Percentiles rank a stretch among this genome's conserved stretches.
Evolutionary conservation across 176 grass and related monocot species (phyloP).

Genomic region (Zizania latifolia): DNA sequence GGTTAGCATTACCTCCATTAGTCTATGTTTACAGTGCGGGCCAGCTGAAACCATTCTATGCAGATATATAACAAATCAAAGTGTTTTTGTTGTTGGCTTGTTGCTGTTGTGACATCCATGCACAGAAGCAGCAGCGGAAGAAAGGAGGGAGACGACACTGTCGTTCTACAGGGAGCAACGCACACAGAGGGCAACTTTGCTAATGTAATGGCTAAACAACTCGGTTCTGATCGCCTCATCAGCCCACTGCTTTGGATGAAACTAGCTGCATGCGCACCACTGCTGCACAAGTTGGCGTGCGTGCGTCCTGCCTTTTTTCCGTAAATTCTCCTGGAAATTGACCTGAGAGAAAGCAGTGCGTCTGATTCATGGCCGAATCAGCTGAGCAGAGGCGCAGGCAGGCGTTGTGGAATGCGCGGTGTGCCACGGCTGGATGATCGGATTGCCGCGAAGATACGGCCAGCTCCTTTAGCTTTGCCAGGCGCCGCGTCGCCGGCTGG

Average conservation of each 20-base stretch:
- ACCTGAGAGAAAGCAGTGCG: constrained; percentile 11
- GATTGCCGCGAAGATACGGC: background rate
- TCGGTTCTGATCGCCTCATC: background rate
- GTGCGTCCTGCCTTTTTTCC: background rate
- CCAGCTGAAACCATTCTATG: constrained; percentile 3
- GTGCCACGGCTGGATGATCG: background rate
- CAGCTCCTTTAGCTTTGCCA: background rate
- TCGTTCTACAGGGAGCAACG: constrained; percentile 4
- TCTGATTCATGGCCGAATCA: constrained; percentile 31
- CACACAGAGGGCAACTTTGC: background rate
- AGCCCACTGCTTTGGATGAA: background rate
- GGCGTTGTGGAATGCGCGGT: background rate
- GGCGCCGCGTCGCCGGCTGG: constrained; percentile 16
- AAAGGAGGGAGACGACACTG: background rate
- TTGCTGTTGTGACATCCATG: background rate
- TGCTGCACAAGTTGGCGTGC: constrained; percentile 1
- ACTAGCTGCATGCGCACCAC: constrained; percentile 14
- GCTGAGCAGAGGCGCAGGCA: background rate
- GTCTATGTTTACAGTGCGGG: background rate
- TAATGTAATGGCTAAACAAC: background rate
- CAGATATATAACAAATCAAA: background rate
- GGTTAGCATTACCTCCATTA: constrained; percentile 27
- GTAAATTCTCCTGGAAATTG: constrained; percentile 11
- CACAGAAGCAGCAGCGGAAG: background rate
- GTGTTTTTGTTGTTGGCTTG: background rate